Percentiles rank a stretch among this genome's conserved stretches.
Evolutionary conservation across 805 yeast genomes (phyloP).

Genomic region (Candida takata): DNA sequence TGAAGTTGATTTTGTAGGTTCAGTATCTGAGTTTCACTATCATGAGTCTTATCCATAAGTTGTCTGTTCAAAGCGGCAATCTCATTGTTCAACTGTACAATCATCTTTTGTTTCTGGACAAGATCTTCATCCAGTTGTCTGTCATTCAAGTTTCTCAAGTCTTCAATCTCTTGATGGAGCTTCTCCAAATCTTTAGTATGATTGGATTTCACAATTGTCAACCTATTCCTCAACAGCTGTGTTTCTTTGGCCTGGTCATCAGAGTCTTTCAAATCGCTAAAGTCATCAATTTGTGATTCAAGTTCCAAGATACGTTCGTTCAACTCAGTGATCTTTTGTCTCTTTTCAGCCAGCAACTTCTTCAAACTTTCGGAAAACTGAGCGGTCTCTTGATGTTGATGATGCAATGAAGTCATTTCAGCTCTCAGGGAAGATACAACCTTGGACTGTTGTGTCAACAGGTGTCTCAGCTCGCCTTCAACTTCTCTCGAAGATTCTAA

Average conservation of each 20-base stretch:
- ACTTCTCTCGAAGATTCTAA: slow-evolving; percentile 9
- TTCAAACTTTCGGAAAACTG: slow-evolving; percentile 8
- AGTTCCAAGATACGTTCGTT: slow-evolving; percentile 11
- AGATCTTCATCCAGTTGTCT: slow-evolving; percentile 7
- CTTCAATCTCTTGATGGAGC: slow-evolving; percentile 11
- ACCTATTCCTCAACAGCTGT: slow-evolving; percentile 16
- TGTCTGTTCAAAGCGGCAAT: slow-evolving; percentile 11
- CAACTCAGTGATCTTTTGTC: slow-evolving; percentile 9
- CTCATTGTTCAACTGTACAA: slow-evolving; percentile 13
- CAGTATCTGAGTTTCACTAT: slow-evolving; percentile 9
- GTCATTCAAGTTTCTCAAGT: slow-evolving; percentile 6
- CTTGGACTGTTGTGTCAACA: slow-evolving; percentile 11
- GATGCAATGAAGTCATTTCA: slow-evolving; percentile 10
- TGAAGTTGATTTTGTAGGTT: slow-evolving; percentile 11
- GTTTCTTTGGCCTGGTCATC: slow-evolving; percentile 14
- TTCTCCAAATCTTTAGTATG: slow-evolving; percentile 19
- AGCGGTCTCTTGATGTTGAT: slow-evolving; percentile 13
- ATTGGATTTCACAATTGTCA: slow-evolving; percentile 16
- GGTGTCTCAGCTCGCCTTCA: slow-evolving; percentile 13
- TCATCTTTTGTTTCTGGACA: slow-evolving; percentile 8
- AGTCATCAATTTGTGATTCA: slow-evolving; percentile 13
- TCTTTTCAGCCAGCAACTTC: slow-evolving; percentile 15
- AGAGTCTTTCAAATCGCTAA: slow-evolving; percentile 2
- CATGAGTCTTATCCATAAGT: slow-evolving; percentile 7
- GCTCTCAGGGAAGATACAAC: slow-evolving; percentile 12